Conservation (phyloP, 169 alveolate species). For the Plasmodium blacklocki region DNA sequence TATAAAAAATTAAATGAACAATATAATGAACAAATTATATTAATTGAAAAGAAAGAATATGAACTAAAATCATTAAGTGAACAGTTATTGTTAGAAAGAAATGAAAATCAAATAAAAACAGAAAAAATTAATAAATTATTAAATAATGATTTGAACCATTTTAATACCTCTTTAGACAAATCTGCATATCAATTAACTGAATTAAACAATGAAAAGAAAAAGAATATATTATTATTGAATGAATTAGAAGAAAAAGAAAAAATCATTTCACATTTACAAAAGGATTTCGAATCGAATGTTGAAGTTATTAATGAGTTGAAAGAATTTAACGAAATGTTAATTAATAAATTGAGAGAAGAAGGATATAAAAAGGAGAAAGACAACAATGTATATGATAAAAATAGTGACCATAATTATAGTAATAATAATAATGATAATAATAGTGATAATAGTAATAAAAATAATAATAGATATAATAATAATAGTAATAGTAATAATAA, state of each 20-base stretch:
- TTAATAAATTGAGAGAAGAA: slow-evolving; percentile 11
- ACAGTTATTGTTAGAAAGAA: slow-evolving; percentile 36
- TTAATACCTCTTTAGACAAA: slow-evolving; percentile 53
- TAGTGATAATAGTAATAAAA: not conserved
- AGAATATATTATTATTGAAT: slow-evolving; percentile 24
- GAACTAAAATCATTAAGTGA: slow-evolving; percentile 29
- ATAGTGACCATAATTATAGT: not conserved
- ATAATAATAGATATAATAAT: not conserved
- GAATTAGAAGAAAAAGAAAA: slow-evolving; percentile 31
- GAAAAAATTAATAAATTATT: slow-evolving; percentile 53
- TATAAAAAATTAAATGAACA: slow-evolving; percentile 40
- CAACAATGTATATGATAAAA: too few relatives aligned
- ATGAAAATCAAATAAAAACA: slow-evolving; percentile 30
- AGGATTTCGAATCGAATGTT: slow-evolving; percentile 24
- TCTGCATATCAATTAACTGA: slow-evolving; percentile 50
- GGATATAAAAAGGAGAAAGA: not conserved
- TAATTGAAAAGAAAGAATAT: slow-evolving; percentile 31
- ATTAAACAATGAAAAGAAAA: slow-evolving; percentile 53
- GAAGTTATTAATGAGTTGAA: slow-evolving; percentile 32
- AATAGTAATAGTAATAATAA: not conserved
- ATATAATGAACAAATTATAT: slow-evolving; percentile 35
- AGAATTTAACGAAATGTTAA: slow-evolving; percentile 58
- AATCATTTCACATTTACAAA: slow-evolving; percentile 28
- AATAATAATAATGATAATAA: not conserved
- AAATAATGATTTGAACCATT: slow-evolving; percentile 42